phyloP scores from a whole-genome alignment of 2,329 filamentous ascomycete genomes.

The Seiridium cupressi region DNA sequence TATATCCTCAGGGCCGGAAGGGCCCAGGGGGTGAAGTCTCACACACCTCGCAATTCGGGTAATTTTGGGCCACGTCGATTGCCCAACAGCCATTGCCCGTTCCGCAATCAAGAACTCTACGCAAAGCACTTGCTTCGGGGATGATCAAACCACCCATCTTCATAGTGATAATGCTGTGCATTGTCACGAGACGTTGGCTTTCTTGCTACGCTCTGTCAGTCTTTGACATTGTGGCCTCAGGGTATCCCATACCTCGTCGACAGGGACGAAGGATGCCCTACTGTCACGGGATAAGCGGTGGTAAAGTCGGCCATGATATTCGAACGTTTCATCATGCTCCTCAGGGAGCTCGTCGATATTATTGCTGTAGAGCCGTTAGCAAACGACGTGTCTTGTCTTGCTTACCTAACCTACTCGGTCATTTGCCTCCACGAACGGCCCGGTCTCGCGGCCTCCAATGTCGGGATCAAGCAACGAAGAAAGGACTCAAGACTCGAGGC shows the following conservation, averaged over 20 bases:
- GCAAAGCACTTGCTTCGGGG: slow-evolving; percentile 54
- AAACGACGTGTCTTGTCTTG: not conserved
- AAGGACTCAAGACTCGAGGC: not conserved
- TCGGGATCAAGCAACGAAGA: not conserved
- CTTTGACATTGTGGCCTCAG: not conserved
- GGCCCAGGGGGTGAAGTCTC: not conserved
- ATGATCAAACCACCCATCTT: slow-evolving; percentile 69
- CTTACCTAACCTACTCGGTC: not conserved
- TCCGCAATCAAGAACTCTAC: slow-evolving; percentile 68
- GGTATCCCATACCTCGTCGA: slow-evolving; percentile 62
- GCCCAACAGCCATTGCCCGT: slow-evolving; percentile 70
- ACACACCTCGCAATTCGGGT: slow-evolving; percentile 63
- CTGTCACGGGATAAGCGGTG: slow-evolving; percentile 67
- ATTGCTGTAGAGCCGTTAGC: slow-evolving; percentile 32
- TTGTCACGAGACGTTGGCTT: slow-evolving; percentile 59
- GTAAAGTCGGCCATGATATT: slow-evolving; percentile 62
- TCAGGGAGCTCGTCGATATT: slow-evolving; percentile 44
- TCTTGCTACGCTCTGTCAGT: slow-evolving; percentile 53
- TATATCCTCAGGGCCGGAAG: no score
- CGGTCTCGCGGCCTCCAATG: not conserved
- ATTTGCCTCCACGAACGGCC: not conserved
- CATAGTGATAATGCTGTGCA: slow-evolving; percentile 60
- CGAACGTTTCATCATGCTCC: slow-evolving; percentile 56
- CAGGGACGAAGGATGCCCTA: slow-evolving; percentile 63
- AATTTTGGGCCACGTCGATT: slow-evolving; percentile 61